Percentiles rank a stretch among this genome's conserved stretches.
These are phyloP conservation scores for Botryotinia narcissicola DNA, from an alignment of 2,329 filamentous ascomycete species.

Conservation along the genomic window DNA sequence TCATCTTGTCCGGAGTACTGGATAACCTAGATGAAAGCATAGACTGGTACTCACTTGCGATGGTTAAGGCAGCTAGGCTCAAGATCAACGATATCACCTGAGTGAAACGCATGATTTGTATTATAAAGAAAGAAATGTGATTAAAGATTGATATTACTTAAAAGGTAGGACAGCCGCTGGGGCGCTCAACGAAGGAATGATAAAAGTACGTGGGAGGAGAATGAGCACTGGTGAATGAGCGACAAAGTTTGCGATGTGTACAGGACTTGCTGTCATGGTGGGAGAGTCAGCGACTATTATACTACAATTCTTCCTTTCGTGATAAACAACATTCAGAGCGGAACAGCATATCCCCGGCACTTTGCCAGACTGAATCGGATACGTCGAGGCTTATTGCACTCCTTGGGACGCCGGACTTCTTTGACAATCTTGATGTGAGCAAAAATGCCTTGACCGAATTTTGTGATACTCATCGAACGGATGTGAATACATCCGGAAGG, in stretches of 20 bases:
- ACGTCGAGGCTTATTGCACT: conserved; percentile 29
- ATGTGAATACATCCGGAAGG: not conserved
- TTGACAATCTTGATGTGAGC: not conserved
- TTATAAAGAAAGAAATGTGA: conserved; percentile 17
- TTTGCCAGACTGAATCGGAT: conserved; percentile 13
- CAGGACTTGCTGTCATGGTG: not conserved
- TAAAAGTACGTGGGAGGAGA: conserved; percentile 25
- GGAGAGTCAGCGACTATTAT: not conserved
- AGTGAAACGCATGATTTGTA: conserved; percentile 33
- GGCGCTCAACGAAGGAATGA: conserved; percentile 37
- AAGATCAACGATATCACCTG: conserved; percentile 26
- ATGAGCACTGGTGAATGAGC: conserved; percentile 14
- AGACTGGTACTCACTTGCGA: conserved; percentile 29
- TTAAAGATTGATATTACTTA: conserved; percentile 24
- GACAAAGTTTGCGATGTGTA: not conserved
- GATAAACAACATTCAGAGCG: conserved; percentile 19
- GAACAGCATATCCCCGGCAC: conserved; percentile 22
- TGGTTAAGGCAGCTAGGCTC: conserved; percentile 29
- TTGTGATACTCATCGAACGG: conserved; percentile 8
- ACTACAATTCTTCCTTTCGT: conserved; percentile 14
- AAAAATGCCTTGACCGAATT: not conserved
- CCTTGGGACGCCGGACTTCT: not conserved
- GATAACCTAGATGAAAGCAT: not conserved
- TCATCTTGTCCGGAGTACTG: not conserved
- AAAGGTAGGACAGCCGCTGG: conserved; percentile 35